These are phyloP conservation scores for Petunia secreta DNA, from an alignment of 257 asterid species.

Conservation along the genomic window DNA sequence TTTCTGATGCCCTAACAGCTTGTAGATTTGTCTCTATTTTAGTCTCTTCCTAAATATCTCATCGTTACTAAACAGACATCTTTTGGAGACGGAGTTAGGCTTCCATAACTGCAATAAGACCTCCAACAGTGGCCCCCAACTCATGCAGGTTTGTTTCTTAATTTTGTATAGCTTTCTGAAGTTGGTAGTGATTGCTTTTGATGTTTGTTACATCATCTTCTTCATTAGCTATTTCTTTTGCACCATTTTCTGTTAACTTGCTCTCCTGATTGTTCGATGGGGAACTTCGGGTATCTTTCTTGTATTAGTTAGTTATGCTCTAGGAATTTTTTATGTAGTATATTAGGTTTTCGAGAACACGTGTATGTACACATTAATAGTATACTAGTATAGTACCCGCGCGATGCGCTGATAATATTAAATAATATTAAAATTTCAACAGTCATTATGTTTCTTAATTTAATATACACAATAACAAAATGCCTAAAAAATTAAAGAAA, in stretches of 20 bases:
- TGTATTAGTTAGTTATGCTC: background rate
- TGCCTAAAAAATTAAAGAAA: no score
- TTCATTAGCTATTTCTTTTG: background rate
- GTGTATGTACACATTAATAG: no score
- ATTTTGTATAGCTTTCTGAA: background rate
- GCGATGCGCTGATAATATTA: no score
- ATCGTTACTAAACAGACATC: slow-evolving; percentile 66
- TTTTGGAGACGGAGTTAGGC: slow-evolving; percentile 54
- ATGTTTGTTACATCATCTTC: background rate
- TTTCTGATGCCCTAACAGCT: no score
- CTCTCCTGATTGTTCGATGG: background rate
- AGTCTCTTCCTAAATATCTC: slow-evolving; percentile 31
- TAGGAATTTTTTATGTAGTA: slow-evolving; percentile 5
- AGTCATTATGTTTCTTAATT: no score
- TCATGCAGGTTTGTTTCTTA: slow-evolving; percentile 81
- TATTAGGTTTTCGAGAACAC: background rate
- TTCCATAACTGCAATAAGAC: slow-evolving; percentile 93
- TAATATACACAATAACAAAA: no score
- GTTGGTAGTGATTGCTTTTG: background rate
- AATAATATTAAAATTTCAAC: no score
- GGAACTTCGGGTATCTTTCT: background rate
- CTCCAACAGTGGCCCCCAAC: slow-evolving; percentile 95
- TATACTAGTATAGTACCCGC: no score
- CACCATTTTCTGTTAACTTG: background rate
- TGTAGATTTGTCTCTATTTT: background rate